Evolutionary conservation across 129 eudicot genomes (phyloP), one percentile per base, ranked within the genome.

Genomic region (Ambrosia trifida): DNA sequence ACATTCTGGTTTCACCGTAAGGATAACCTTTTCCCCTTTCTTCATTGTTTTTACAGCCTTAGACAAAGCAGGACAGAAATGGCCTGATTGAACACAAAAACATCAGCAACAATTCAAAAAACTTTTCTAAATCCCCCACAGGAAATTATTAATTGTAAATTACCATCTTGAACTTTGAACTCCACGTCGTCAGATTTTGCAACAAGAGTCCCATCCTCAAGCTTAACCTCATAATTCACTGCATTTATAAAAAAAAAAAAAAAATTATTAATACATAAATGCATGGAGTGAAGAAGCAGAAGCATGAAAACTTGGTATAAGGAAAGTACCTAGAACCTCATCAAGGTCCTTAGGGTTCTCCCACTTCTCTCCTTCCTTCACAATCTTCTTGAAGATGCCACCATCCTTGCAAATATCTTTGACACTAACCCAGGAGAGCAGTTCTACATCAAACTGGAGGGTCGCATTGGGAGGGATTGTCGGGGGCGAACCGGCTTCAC

Each of bases 391-490:
- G 51, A 95, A 85, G 17, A 95, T 77, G 8, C 99, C 99, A 72
- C 99, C 99, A 84, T 95, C 99, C 59, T 90, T 95, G 80, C 97
- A 90, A 47, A 95, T 90, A 51, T 95, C 99, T 72, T 88, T 95
- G 6, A 95, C 91, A 68, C 99, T 95, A 24, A 74, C 85, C 99
- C 99, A 95, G 2, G 97, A 88, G n/a, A 95, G 83, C 40, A 95
- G 78, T 71, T 95, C 91, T 8, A 95, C 99, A 56, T 95, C 96
- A 62, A 95, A 95, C 74, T 88, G 96, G 3, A 95, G 86, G 18
- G 96, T 90, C 7, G 97, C 94, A 75, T 81, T 90, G 5, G 99
- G 91, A 46, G 99, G 99, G 68, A 95, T 95, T 4, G 91, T 95
- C 7, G 99, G 99, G 1, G 99, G 95, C 30, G 99, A 95, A 31